phyloP scores from a whole-genome alignment of 257 asterid genomes.

The Cruciata laevipes region DNA sequence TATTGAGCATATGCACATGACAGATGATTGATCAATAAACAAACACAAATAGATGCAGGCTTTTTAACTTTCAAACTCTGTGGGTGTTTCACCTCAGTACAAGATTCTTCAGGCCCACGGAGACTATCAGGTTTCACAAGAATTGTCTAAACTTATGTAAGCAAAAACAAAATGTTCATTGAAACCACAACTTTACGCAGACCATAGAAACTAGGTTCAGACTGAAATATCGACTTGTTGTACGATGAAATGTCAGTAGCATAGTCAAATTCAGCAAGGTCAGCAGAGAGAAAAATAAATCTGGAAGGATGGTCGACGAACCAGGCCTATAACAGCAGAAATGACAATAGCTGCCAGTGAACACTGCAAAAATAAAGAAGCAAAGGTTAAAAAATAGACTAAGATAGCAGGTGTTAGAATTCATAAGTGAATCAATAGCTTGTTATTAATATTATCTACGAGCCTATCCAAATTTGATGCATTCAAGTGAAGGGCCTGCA shows the following conservation, averaged over 20 bases:
- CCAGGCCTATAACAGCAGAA: conserved; percentile 98
- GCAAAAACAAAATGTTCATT: background rate
- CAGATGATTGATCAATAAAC: background rate
- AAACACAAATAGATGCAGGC: background rate
- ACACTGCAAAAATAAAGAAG: conserved; percentile 50
- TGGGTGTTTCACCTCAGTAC: background rate
- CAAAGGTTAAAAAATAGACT: conserved; percentile 4
- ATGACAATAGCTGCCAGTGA: conserved; percentile 93
- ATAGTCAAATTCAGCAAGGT: conserved; percentile 3
- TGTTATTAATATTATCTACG: background rate
- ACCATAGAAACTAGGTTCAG: background rate
- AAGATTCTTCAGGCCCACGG: background rate
- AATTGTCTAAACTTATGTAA: background rate
- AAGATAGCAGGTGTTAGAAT: background rate
- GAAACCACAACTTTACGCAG: background rate
- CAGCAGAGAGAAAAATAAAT: conserved; percentile 8
- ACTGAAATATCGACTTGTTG: background rate
- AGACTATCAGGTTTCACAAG: background rate
- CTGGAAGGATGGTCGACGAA: conserved; percentile 31
- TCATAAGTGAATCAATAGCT: background rate
- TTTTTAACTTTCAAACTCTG: background rate
- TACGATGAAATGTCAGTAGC: background rate
- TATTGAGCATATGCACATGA: background rate
- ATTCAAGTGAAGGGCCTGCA: background rate
- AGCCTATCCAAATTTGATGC: background rate